Evolutionary conservation across 2,329 filamentous ascomycete genomes (phyloP), one percentile per base, ranked within the genome.

Genomic region (Lecanicillium sp.): DNA sequence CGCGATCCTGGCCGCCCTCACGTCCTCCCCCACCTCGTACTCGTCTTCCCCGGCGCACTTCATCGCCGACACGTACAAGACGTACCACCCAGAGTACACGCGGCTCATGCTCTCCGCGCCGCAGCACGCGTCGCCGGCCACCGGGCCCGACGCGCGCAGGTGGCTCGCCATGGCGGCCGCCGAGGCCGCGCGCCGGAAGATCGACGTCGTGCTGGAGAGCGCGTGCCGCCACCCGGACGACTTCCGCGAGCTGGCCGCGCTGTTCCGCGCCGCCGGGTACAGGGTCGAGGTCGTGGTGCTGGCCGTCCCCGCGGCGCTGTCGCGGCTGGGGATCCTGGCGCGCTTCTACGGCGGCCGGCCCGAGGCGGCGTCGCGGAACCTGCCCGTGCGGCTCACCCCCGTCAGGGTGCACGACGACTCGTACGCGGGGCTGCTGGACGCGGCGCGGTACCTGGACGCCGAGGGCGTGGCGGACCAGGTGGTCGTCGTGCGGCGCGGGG

Each of bases 1-100:
- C 2, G 54, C 58, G 27, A 58, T 74, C 42, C 58, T 63, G 15
- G 40, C 52, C 4, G 65, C 67, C 38, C 55, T 74, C 21, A 24
- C 36, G 15, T 24, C 44, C 12, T 41, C 51, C 39, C 35, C 50
- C 44, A 33, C 44, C 17, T 3, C 14, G 44, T 23, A 11, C n/a
- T n/a, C n/a, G n/a, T n/a, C n/a, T n/a, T 20, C 10, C 15, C 50
- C 59, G 14, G 64, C 62, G 15, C 71, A 75, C 60, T 65, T 75
- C 53, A 68, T 74, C 48, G 70, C 71, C 46, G 71, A 74, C 63
- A 69, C 68, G 19, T 73, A 72, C 66, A 75, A 75, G 55, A 65
- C 66, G 4, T 68, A 72, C 60, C 71, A 75, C 57, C 72, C 72
- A 0, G 51, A 60, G 15, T 73, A 72, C 58, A 24, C 53, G 12